Evolutionary conservation across 495 filamentous ascomycete species (phyloP).

Genomic region (Letharia columbiana): DNA sequence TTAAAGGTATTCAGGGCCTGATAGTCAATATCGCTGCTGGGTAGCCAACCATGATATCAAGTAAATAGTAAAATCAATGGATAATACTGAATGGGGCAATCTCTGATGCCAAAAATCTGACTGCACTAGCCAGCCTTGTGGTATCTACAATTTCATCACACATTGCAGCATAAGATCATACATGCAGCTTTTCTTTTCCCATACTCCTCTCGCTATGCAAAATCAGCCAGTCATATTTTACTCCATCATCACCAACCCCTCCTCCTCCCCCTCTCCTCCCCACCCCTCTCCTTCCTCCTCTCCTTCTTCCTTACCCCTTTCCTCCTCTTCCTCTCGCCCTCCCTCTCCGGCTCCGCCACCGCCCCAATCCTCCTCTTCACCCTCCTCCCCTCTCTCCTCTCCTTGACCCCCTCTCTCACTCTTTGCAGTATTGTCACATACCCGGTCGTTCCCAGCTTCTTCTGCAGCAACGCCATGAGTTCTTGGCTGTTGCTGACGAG

Average conservation of each 20-base stretch:
- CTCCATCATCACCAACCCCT: slow-evolving; percentile 46
- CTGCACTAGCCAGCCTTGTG: neutral
- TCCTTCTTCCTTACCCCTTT: slow-evolving; percentile 80
- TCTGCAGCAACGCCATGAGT: slow-evolving; percentile 65
- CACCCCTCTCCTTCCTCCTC: slow-evolving; percentile 66
- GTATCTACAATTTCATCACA: neutral
- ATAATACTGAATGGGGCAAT: neutral
- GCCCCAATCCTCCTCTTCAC: slow-evolving; percentile 80
- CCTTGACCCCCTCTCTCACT: slow-evolving; percentile 59
- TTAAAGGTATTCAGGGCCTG: neutral
- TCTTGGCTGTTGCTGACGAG: slow-evolving; percentile 62
- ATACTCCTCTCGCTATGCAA: neutral
- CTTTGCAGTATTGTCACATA: slow-evolving; percentile 61
- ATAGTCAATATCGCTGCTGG: slow-evolving; percentile 2
- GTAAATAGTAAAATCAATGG: slow-evolving; percentile 4
- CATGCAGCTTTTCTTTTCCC: neutral
- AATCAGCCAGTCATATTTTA: neutral
- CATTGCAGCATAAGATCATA: neutral
- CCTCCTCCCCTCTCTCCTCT: slow-evolving; percentile 60
- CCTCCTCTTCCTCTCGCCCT: slow-evolving; percentile 69
- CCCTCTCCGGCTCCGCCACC: slow-evolving; percentile 69
- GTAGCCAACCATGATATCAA: neutral
- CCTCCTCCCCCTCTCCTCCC: slow-evolving; percentile 59
- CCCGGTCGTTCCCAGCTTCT: slow-evolving; percentile 70
- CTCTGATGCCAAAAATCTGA: neutral